Evolutionary conservation across 306 rosid genomes (phyloP).

Genomic region (Vigna angularis): DNA sequence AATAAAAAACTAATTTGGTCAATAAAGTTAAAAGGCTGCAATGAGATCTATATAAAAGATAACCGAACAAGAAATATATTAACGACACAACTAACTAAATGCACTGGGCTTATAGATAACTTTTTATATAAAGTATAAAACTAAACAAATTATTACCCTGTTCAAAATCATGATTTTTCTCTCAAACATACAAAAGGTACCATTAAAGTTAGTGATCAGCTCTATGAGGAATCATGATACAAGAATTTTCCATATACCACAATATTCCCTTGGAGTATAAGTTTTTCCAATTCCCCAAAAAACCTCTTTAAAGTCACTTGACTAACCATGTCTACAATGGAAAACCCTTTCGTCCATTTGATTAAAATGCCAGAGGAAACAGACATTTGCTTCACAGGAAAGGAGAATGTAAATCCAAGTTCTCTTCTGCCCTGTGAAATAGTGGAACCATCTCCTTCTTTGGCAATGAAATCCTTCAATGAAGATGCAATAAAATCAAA

Average conservation of each 20-base stretch:
- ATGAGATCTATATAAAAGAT: neutral
- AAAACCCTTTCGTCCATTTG: slow-evolving; percentile 92
- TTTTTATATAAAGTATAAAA: neutral
- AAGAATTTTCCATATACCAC: slow-evolving; percentile 21
- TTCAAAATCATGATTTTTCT: neutral
- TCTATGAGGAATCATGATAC: neutral
- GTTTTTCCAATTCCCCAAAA: slow-evolving; percentile 37
- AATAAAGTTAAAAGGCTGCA: neutral
- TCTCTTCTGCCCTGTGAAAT: slow-evolving; percentile 59
- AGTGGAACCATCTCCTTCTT: slow-evolving; percentile 64
- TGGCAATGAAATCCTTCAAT: slow-evolving; percentile 68
- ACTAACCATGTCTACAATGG: slow-evolving; percentile 81
- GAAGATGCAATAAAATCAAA: slow-evolving; percentile 86
- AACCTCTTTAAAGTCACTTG: slow-evolving; percentile 37
- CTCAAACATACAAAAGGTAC: neutral
- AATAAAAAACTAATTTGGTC: slow-evolving; percentile 37
- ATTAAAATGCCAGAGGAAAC: slow-evolving; percentile 81
- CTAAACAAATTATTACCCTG: slow-evolving; percentile 5
- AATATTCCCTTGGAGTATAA: slow-evolving; percentile 26
- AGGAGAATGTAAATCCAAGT: slow-evolving; percentile 94
- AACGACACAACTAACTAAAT: neutral
- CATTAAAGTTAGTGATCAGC: slow-evolving; percentile 1
- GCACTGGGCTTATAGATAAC: neutral
- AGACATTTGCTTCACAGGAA: slow-evolving; percentile 84
- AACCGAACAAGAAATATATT: neutral